Evolutionary conservation across 352 stramenopile species (phyloP).

Genomic region (Poterioochromonas sp.): DNA sequence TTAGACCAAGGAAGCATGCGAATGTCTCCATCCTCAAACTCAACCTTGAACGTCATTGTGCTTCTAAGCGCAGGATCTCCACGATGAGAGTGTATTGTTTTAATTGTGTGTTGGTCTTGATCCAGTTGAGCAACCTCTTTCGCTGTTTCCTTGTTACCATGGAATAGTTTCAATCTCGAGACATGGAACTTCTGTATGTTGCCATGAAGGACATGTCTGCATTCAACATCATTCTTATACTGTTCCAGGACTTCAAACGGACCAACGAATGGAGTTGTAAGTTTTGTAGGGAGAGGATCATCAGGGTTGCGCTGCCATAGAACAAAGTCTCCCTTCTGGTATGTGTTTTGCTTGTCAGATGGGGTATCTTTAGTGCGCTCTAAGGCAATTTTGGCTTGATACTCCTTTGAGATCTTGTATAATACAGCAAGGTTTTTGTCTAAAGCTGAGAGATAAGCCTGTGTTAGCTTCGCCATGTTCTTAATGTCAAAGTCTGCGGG

Average conservation of each 20-base stretch:
- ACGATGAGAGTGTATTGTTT: conserved; percentile 4
- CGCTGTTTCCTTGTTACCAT: background rate
- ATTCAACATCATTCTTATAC: conserved; percentile 11
- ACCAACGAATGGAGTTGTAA: background rate
- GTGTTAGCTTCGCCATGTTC: background rate
- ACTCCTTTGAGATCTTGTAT: background rate
- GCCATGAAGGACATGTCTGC: background rate
- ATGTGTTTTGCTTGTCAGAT: background rate
- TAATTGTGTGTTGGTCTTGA: background rate
- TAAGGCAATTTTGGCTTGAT: background rate
- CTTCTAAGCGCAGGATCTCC: background rate
- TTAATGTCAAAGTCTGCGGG: no score
- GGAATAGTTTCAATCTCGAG: conserved; percentile 16
- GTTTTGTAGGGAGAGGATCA: background rate
- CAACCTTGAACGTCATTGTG: background rate
- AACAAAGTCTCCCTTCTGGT: background rate
- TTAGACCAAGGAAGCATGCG: background rate
- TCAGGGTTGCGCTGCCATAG: background rate
- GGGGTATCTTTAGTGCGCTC: background rate
- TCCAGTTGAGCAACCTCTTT: conserved; percentile 4
- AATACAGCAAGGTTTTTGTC: background rate
- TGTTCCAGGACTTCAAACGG: conserved; percentile 7
- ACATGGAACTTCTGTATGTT: background rate
- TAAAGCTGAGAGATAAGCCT: background rate
- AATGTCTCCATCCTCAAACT: conserved; percentile 9